These are phyloP conservation scores for Leptosphaerulina australis DNA, from an alignment of 2,329 filamentous ascomycete genomes.

Conservation along the genomic window DNA sequence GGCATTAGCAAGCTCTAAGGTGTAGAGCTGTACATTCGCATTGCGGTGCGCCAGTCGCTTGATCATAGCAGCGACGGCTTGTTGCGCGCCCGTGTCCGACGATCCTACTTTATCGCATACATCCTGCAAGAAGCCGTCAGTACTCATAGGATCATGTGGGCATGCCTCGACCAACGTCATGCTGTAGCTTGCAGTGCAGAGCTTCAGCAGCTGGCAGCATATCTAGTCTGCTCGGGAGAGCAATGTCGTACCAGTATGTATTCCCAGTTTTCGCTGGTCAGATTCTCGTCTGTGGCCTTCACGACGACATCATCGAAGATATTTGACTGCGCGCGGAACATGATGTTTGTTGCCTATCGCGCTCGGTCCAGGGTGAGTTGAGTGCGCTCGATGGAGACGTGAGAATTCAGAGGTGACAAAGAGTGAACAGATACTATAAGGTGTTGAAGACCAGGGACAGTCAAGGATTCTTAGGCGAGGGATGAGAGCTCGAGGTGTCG, in stretches of 20 bases:
- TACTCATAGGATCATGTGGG: neutral
- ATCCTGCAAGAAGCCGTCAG: constrained; percentile 50
- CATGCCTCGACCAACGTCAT: neutral
- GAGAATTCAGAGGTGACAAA: neutral
- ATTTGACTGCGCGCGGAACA: constrained; percentile 65
- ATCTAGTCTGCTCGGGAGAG: neutral
- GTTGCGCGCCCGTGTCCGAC: constrained; percentile 69
- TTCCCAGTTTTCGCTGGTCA: constrained; percentile 83
- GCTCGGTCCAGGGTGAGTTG: neutral
- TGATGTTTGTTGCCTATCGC: constrained; percentile 33
- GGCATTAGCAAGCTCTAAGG: constrained; percentile 86
- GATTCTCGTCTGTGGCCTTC: constrained; percentile 95
- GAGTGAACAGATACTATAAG: neutral
- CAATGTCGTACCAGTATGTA: constrained; percentile 61
- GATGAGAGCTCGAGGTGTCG: constrained; percentile 21
- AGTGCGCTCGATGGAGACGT: neutral
- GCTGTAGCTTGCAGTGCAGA: neutral
- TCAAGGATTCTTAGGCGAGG: constrained; percentile 4
- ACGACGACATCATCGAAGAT: constrained; percentile 73
- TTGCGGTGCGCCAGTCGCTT: constrained; percentile 91
- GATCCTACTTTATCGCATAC: constrained; percentile 64
- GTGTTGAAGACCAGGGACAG: neutral
- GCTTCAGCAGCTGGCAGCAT: neutral
- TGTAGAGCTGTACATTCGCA: constrained; percentile 95
- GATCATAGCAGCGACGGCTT: constrained; percentile 87